These are phyloP conservation scores for Zarea fungicola DNA, from an alignment of 2,329 filamentous ascomycete species.

Conservation along the genomic window DNA sequence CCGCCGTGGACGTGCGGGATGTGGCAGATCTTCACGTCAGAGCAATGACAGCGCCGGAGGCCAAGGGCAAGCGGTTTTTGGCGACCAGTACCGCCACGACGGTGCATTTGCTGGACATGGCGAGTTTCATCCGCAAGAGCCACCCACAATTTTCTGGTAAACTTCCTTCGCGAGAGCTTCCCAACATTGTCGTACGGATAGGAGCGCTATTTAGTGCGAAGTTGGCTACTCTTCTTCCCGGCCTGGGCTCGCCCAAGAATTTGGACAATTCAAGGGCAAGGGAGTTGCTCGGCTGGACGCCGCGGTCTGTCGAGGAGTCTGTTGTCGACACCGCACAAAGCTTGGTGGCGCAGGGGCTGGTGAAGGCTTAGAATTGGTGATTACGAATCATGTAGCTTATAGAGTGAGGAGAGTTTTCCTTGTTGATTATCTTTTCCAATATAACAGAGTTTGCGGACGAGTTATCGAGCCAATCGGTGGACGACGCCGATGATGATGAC, in stretches of 20 bases:
- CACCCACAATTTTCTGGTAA: neutral
- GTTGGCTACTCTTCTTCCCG: neutral
- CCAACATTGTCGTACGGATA: neutral
- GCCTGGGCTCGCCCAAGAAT: neutral
- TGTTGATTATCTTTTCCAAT: neutral
- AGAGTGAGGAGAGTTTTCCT: too few relatives aligned
- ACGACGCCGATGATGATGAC: neutral
- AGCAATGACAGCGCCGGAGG: neutral
- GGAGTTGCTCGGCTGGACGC: neutral
- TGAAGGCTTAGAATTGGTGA: neutral
- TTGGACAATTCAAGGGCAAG: neutral
- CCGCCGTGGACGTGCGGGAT: conserved; percentile 19
- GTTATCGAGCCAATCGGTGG: too few relatives aligned
- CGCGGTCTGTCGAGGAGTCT: neutral
- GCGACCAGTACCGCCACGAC: neutral
- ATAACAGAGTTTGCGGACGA: neutral
- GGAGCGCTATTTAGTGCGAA: neutral
- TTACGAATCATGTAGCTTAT: neutral
- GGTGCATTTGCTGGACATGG: neutral
- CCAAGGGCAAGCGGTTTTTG: neutral
- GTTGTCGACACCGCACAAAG: neutral
- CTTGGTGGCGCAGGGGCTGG: neutral
- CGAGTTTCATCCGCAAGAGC: neutral
- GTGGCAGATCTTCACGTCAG: conserved; percentile 14
- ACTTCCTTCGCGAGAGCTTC: neutral